Conservation (phyloP, 2,329 filamentous ascomycete genomes). For the Colletotrichum caudatum region DNA sequence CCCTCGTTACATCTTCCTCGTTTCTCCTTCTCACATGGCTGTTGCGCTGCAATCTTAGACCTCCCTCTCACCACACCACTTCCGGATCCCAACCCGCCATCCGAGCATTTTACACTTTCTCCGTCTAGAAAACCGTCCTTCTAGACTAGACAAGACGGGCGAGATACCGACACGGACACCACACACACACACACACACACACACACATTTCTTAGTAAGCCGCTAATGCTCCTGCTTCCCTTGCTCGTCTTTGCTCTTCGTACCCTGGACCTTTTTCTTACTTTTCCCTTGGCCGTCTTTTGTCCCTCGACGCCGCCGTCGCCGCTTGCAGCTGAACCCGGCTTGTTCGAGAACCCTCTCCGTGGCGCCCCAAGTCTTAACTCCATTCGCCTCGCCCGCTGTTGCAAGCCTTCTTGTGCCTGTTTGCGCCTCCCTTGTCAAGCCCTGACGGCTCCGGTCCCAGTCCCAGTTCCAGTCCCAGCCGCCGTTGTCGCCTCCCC, state of each 20-base stretch:
- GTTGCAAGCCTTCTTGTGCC: constrained; percentile 6
- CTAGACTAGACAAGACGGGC: neutral
- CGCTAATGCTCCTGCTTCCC: constrained; percentile 12
- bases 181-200: no score
- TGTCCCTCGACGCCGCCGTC: constrained; percentile 5
- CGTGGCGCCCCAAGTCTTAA: constrained; percentile 8
- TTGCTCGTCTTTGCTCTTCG: constrained; percentile 22
- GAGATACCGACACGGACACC: constrained; percentile 10
- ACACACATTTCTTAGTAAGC: constrained; percentile 24
- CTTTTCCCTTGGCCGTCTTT: constrained; percentile 9
- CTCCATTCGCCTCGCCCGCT: constrained; percentile 19
- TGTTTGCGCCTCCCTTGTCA: constrained; percentile 31
- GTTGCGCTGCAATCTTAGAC: constrained; percentile 1
- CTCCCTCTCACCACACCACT: constrained; percentile 33
- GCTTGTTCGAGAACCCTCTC: constrained; percentile 29
- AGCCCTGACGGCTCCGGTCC: constrained; percentile 1
- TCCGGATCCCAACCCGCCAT: constrained; percentile 29
- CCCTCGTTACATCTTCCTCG: neutral
- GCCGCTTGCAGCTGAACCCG: constrained; percentile 37
- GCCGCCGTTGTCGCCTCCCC: constrained; percentile 27
- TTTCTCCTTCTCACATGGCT: neutral
- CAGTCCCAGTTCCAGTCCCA: constrained; percentile 1
- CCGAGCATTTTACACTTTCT: constrained; percentile 15
- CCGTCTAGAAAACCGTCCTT: neutral
- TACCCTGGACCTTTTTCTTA: constrained; percentile 4